Percentiles rank a stretch among this genome's conserved stretches.
These are phyloP conservation scores for Aspergillus phoenicis DNA, from an alignment of 2,329 filamentous ascomycete species.

Conservation along the genomic window DNA sequence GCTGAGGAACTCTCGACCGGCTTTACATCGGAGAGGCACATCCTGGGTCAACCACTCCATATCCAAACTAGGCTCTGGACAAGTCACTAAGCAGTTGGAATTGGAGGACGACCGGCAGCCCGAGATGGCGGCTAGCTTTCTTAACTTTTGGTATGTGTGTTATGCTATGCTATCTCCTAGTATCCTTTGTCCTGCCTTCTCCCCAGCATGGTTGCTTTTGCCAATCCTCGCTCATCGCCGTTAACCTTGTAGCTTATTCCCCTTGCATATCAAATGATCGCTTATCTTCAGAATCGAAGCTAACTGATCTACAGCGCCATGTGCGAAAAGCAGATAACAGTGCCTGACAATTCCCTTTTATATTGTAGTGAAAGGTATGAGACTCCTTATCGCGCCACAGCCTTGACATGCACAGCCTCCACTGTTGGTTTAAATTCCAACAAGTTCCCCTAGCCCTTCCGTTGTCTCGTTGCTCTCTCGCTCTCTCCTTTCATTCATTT, in stretches of 20 bases:
- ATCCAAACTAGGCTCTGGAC: conserved; percentile 37
- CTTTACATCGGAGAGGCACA: conserved; percentile 38
- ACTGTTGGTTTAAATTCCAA: conserved; percentile 16
- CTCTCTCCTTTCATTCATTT: neutral
- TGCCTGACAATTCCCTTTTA: conserved; percentile 61
- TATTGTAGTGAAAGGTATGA: conserved; percentile 67
- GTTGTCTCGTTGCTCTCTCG: conserved; percentile 9
- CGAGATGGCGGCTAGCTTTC: conserved; percentile 49
- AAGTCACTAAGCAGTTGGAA: conserved; percentile 23
- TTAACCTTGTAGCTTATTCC: conserved; percentile 17
- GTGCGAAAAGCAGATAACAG: conserved; percentile 67
- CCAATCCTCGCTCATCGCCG: conserved; percentile 17
- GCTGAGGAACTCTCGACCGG: conserved; percentile 33
- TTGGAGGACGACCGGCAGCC: conserved; percentile 31
- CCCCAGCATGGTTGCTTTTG: conserved; percentile 15
- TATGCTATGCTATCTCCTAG: conserved; percentile 7
- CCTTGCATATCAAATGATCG: conserved; percentile 23
- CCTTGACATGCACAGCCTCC: conserved; percentile 11
- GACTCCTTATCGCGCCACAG: conserved; percentile 18
- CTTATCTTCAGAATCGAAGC: conserved; percentile 27
- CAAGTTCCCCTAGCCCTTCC: conserved; percentile 1
- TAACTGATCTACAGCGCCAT: conserved; percentile 54
- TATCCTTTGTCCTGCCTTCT: conserved; percentile 14
- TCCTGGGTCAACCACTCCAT: conserved; percentile 34
- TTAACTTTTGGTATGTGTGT: conserved; percentile 49